phyloP scores from a whole-genome alignment of 345 rosid genomes.

The sweet orange (Citrus sinensis) region DNA sequence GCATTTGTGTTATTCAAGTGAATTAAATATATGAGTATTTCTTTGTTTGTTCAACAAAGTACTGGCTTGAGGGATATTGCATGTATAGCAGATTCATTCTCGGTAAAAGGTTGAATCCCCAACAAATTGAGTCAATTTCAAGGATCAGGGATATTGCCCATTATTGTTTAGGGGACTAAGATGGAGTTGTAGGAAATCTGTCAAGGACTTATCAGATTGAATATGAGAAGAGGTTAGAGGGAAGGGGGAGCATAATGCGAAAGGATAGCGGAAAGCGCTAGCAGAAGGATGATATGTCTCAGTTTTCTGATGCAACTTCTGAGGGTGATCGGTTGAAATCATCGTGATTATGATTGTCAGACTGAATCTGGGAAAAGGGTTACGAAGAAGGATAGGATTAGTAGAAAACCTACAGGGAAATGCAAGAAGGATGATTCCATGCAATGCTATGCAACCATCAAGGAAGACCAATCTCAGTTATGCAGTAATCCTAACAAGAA shows the following conservation, averaged over 20 bases:
- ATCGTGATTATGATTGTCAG: constrained; percentile 18
- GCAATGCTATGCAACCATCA: constrained; percentile 21
- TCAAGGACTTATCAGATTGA: constrained; percentile 18
- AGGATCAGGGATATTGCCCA: constrained; percentile 42
- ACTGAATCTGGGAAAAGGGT: constrained; percentile 20
- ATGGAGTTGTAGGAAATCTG: constrained; percentile 11
- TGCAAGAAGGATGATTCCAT: constrained; percentile 17
- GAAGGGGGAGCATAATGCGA: constrained; percentile 34
- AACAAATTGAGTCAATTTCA: constrained; percentile 39
- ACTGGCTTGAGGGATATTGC: constrained; percentile 28
- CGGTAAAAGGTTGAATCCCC: constrained; percentile 32
- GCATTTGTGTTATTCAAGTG: neutral
- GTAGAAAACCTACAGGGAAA: constrained; percentile 26
- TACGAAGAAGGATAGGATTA: constrained; percentile 27
- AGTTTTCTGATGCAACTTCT: constrained; percentile 16
- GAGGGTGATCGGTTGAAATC: constrained; percentile 21
- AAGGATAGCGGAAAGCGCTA: constrained; percentile 28
- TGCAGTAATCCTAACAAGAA: constrained; percentile 22
- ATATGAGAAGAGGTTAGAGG: constrained; percentile 35
- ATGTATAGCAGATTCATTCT: constrained; percentile 39
- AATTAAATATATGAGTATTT: neutral
- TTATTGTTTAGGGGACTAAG: constrained; percentile 40
- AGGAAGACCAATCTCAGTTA: constrained; percentile 25
- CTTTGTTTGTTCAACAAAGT: constrained; percentile 11
- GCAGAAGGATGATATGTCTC: constrained; percentile 30